phyloP scores from a whole-genome alignment of 768 basidiomycete species.

The Rhodosporidiobolus sp. region DNA sequence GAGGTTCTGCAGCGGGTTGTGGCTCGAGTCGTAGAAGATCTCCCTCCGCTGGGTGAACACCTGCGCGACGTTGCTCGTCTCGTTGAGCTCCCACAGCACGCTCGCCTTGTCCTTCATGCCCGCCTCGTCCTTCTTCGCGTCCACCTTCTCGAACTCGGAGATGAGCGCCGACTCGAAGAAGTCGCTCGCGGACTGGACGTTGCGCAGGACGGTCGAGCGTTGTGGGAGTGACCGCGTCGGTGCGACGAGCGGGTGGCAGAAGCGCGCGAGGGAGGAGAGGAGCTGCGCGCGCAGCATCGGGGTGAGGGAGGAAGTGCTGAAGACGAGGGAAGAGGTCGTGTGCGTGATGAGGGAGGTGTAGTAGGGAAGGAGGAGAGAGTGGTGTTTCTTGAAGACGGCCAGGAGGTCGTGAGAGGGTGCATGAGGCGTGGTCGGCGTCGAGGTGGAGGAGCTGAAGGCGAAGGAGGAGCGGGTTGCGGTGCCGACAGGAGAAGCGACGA shows the following conservation, averaged over 20 bases:
- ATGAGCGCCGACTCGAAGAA: conserved; percentile 81
- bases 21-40: conserved; percentile 82
- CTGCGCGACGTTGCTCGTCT: conserved; percentile 86
- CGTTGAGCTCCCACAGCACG: conserved; percentile 72
- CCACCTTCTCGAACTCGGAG: conserved; percentile 84
- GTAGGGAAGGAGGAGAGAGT: conserved; percentile 49
- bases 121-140: conserved; percentile 66
- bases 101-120: conserved; percentile 78
- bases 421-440: neutral
- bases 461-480: conserved; percentile 4
- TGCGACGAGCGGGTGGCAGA: conserved; percentile 64
- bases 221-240: conserved; percentile 68
- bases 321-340: conserved; percentile 65
- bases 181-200: conserved; percentile 75
- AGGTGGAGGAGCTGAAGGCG: conserved; percentile 9
- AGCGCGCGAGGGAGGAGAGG: conserved; percentile 68
- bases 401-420: conserved; percentile 15
- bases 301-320: conserved; percentile 57
- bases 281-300: conserved; percentile 53
- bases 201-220: conserved; percentile 53
- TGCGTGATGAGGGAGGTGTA: conserved; percentile 54
- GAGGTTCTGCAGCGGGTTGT: conserved; percentile 74
- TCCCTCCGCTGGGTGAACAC: conserved; percentile 95
- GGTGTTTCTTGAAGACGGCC: conserved; percentile 44
- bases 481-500: neutral